Conservation (phyloP, 441 rosid species). For the Dalechampia spathulata region DNA sequence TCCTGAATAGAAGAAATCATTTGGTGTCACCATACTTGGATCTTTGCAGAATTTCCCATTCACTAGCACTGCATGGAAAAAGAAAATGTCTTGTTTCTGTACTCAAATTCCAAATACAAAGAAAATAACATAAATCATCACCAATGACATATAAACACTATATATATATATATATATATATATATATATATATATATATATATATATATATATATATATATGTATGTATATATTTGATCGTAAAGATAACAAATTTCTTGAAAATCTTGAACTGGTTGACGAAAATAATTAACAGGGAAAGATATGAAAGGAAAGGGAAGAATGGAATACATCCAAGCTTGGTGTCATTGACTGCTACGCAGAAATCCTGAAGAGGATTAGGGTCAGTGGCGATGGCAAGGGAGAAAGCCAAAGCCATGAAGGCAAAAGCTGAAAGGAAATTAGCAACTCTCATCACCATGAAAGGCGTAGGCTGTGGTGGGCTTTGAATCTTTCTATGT, state of each 20-base stretch:
- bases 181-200: too few species aligned
- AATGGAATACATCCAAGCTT: neutral
- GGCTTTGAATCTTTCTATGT: too few species aligned
- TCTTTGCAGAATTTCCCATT: conserved; percentile 23
- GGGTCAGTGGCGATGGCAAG: conserved; percentile 2
- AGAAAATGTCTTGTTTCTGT: neutral
- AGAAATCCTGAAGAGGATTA: conserved; percentile 4
- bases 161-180: too few species aligned
- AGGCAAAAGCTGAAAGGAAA: neutral
- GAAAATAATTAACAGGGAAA: too few species aligned
- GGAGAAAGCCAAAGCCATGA: conserved; percentile 6
- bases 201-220: too few species aligned
- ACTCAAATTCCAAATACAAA: too few species aligned
- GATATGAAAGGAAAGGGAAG: neutral
- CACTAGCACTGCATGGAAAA: conserved; percentile 9
- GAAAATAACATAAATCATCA: too few species aligned
- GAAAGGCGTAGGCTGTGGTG: too few species aligned
- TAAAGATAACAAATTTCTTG: too few species aligned
- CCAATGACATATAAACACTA: too few species aligned
- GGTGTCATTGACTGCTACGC: conserved; percentile 6
- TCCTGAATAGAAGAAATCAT: neutral
- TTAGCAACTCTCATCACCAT: neutral
- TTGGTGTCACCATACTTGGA: neutral
- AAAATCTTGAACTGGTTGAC: too few species aligned
- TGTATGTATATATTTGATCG: too few species aligned